Evolutionary conservation across 164 flowering plant genomes (phyloP).

Genomic region (Magnolia kwangsiensis): DNA sequence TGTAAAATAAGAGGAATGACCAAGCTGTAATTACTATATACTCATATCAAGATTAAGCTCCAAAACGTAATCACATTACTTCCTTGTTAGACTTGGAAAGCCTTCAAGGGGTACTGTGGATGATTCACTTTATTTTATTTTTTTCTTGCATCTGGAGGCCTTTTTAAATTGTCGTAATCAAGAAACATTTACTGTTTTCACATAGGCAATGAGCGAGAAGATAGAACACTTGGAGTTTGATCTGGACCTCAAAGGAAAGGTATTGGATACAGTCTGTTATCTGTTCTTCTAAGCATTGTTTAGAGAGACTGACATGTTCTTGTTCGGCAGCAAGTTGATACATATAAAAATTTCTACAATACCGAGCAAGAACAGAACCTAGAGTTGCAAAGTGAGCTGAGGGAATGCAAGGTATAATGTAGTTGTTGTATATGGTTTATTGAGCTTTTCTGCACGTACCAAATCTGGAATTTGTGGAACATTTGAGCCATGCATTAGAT

Average conservation of each 20-base stretch:
- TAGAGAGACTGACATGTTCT: not conserved
- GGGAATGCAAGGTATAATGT: constrained; percentile 61
- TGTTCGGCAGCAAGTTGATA: constrained; percentile 48
- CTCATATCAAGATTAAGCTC: not conserved
- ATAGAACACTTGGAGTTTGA: constrained; percentile 71
- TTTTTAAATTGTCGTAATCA: too few species aligned
- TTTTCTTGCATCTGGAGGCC: too few species aligned
- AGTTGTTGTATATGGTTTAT: not conserved
- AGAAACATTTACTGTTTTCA: constrained; percentile 1
- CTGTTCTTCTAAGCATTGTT: not conserved
- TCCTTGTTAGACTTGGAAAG: not conserved
- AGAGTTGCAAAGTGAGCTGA: constrained; percentile 55
- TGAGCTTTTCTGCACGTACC: not conserved
- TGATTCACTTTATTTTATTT: too few species aligned
- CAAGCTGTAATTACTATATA: too few species aligned
- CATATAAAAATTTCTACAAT: constrained; percentile 53
- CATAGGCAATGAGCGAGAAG: constrained; percentile 66
- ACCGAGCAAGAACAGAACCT: constrained; percentile 61
- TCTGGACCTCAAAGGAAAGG: constrained; percentile 56
- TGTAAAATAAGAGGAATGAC: not conserved
- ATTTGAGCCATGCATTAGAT: too few species aligned
- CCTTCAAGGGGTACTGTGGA: not conserved
- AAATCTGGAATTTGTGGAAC: too few species aligned
- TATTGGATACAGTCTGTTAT: constrained; percentile 14
- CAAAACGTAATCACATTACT: not conserved